Evolutionary conservation across 495 filamentous ascomycete species (phyloP).

Genomic region (Neurospora hispaniola): DNA sequence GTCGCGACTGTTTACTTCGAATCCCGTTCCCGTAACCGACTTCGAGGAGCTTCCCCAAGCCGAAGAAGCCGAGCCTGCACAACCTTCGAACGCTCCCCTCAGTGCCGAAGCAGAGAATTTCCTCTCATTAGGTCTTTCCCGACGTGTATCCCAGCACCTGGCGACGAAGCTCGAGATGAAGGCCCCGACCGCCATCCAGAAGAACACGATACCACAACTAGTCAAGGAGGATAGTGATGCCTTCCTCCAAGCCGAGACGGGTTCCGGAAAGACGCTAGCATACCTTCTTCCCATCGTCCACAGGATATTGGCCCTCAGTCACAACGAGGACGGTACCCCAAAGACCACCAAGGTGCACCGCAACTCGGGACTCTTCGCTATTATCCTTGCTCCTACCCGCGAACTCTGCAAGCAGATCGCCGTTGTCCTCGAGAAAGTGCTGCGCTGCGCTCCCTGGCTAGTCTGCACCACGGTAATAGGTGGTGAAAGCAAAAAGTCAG

Average conservation of each 20-base stretch:
- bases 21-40: constrained; percentile 54
- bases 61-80: constrained; percentile 41
- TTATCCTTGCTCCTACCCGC: constrained; percentile 82
- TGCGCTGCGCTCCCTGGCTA: constrained; percentile 78
- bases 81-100: constrained; percentile 95
- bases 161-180: constrained; percentile 79
- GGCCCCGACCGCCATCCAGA: constrained; percentile 90
- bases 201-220: constrained; percentile 62
- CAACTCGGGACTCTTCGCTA: constrained; percentile 82
- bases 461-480: constrained; percentile 88
- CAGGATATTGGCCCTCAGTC: constrained; percentile 66
- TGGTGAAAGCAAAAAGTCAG: constrained; percentile 93
- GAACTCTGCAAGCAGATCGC: constrained; percentile 92
- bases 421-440: constrained; percentile 65
- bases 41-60: constrained; percentile 31
- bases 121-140: constrained; percentile 66
- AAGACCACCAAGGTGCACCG: constrained; percentile 49
- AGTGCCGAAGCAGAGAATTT: constrained; percentile 74
- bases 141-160: constrained; percentile 67
- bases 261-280: constrained; percentile 92
- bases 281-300: constrained; percentile 89
- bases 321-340: constrained; percentile 32
- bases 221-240: constrained; percentile 79
- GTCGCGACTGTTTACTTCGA: constrained; percentile 85
- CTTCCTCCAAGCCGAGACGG: constrained; percentile 94